A percentile compares a stretch with the other conserved stretches of the same genome.
These are phyloP conservation scores for Aspergillus carbonarius DNA, from an alignment of 2,329 filamentous ascomycete genomes.

Conservation along the genomic window DNA sequence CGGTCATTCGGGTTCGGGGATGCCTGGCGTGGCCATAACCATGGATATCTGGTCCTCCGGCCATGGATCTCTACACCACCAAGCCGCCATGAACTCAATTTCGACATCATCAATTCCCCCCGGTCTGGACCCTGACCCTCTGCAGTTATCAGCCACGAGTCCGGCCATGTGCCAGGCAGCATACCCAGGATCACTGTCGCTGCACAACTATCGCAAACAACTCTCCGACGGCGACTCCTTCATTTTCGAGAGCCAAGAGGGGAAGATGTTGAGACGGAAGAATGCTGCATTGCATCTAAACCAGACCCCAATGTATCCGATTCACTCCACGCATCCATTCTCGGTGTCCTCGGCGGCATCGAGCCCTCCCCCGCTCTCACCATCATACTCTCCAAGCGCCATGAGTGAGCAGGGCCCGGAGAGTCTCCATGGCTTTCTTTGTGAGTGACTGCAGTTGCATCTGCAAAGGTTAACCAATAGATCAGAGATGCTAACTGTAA, in stretches of 20 bases:
- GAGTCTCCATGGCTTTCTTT: slow-evolving; percentile 21
- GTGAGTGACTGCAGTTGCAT: slow-evolving; percentile 13
- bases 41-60: slow-evolving; percentile 9
- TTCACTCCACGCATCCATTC: slow-evolving; percentile 20
- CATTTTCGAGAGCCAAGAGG: slow-evolving; percentile 25
- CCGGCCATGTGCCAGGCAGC: slow-evolving; percentile 6
- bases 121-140: slow-evolving; percentile 2
- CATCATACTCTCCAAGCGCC: slow-evolving; percentile 37
- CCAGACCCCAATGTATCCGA: slow-evolving; percentile 19
- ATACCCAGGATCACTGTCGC: slow-evolving; percentile 22
- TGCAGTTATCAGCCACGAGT: slow-evolving; percentile 9
- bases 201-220: slow-evolving; percentile 39
- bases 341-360: slow-evolving; percentile 33
- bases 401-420: slow-evolving; percentile 33
- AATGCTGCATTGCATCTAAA: slow-evolving; percentile 35
- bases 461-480: slow-evolving; percentile 2
- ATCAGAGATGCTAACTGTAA: not conserved
- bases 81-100: slow-evolving; percentile 1
- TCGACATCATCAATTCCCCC: slow-evolving; percentile 5
- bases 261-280: slow-evolving; percentile 35
- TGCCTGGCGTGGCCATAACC: slow-evolving; percentile 1
- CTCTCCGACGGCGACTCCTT: slow-evolving; percentile 29
- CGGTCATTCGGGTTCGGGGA: not conserved
- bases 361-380: slow-evolving; percentile 38
- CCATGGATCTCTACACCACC: slow-evolving; percentile 8